A percentile compares a stretch with the other conserved stretches of the same genome.
Evolutionary conservation across 2,329 filamentous ascomycete genomes (phyloP).

Genomic region (Colletotrichum musicola): DNA sequence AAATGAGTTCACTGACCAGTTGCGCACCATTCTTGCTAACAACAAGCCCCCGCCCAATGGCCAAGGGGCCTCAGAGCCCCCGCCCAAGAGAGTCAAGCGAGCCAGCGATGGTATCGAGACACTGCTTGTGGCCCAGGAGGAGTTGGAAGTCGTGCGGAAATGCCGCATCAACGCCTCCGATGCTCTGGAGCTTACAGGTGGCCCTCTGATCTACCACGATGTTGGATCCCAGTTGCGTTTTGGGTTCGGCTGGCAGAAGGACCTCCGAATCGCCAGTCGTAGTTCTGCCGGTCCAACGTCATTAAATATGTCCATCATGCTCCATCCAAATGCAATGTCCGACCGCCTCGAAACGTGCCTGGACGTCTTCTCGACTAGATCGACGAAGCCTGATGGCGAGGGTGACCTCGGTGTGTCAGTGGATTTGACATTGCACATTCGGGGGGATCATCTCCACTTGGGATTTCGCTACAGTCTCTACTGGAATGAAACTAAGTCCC

Average conservation of each 20-base stretch:
- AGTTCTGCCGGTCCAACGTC: not conserved
- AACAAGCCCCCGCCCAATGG: slow-evolving; percentile 1
- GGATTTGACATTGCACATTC: slow-evolving; percentile 47
- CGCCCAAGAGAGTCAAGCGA: slow-evolving; percentile 27
- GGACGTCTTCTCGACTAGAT: slow-evolving; percentile 23
- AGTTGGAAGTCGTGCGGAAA: slow-evolving; percentile 27
- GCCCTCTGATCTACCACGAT: not conserved
- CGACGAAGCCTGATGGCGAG: slow-evolving; percentile 35
- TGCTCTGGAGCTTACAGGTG: not conserved
- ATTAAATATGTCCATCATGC: slow-evolving; percentile 13
- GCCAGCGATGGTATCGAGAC: not conserved
- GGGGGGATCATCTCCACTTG: slow-evolving; percentile 44
- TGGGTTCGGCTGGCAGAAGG: not conserved
- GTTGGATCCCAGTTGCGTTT: slow-evolving; percentile 22
- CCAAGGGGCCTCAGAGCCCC: slow-evolving; percentile 7
- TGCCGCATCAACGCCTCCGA: slow-evolving; percentile 1
- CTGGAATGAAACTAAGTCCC: slow-evolving; percentile 57
- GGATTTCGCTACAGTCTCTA: slow-evolving; percentile 52
- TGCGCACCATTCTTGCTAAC: slow-evolving; percentile 4
- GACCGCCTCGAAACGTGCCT: slow-evolving; percentile 34
- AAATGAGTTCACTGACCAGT: slow-evolving; percentile 15
- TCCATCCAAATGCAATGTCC: slow-evolving; percentile 1
- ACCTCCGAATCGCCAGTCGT: slow-evolving; percentile 14
- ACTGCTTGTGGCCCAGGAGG: slow-evolving; percentile 18
- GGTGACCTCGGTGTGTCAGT: slow-evolving; percentile 50